Base-by-base conservation (phyloP, 108 stramenopile genomes). In the Cyclostephanos invisitatus region DNA sequence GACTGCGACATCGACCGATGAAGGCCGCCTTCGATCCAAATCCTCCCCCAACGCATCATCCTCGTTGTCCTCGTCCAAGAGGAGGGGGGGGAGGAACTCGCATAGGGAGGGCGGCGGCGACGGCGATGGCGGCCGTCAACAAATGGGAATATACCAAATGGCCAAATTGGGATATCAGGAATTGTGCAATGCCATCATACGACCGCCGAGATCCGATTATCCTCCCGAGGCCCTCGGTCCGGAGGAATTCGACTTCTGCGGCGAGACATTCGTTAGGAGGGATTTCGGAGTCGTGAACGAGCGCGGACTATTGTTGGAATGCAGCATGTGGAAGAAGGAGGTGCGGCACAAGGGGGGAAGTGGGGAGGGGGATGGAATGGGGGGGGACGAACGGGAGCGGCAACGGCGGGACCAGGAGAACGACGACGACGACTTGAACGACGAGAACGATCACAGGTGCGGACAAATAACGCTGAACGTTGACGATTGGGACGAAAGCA, bases 111-210 rank as follows among this genome's bases (percentile, higher is more conserved):
- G 78, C 35, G 60, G 71, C 25, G n/a, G n/a, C n/a, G n/a, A n/a
- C n/a, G n/a, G n/a, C n/a, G n/a, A n/a, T n/a, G n/a, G n/a, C n/a
- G 28, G 22, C 55, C 24, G 5, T 9, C 18, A 55, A 11, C 3
- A 24, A 3, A 36, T 61, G 38, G 60, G 60, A 61, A 20, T 61
- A n/a, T 61, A 61, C 37, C 73, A 75, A 63, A 91, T 95, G 89
- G 91, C 94, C 53, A 79, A 80, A 53, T 54, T 86, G 57, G 96
- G 94, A 46, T 97, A 97, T 82, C 88, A 93, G 65, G 92, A 98
- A 70, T 76, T 97, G 9, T 97, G 98, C 67, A 94, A 97, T 74
- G 99, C 99, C 36, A 98, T 99, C 64, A 97, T 99, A 46, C 91
- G 99, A 25, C 99, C 99, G 28, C 98, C 98, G 10, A 81, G 99